These are phyloP conservation scores for Eurotiales sp. DNA, from an alignment of 2,329 filamentous ascomycete species.

Conservation along the genomic window DNA sequence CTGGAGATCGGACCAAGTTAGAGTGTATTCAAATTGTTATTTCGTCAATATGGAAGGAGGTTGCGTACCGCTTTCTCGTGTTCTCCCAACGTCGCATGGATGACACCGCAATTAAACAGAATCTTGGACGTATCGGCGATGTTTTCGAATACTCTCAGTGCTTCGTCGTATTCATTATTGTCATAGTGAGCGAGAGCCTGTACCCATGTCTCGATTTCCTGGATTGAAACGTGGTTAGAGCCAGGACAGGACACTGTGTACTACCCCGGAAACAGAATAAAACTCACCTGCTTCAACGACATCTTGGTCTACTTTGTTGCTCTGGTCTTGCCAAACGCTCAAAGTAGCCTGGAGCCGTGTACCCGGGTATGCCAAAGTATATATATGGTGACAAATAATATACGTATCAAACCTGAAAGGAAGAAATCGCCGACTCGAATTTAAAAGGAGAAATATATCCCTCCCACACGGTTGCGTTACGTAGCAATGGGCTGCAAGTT, in stretches of 20 bases:
- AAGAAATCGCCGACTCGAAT: background rate
- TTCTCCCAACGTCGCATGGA: constrained; percentile 92
- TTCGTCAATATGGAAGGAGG: constrained; percentile 12
- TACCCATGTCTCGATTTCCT: constrained; percentile 99
- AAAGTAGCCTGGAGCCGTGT: background rate
- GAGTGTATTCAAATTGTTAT: background rate
- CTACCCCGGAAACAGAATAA: background rate
- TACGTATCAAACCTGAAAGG: background rate
- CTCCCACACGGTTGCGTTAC: background rate
- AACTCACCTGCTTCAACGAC: constrained; percentile 59
- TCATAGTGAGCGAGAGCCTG: constrained; percentile 87
- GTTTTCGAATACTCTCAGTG: constrained; percentile 74
- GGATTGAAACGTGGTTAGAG: background rate
- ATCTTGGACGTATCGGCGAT: constrained; percentile 98
- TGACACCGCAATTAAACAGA: constrained; percentile 96
- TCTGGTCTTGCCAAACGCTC: background rate
- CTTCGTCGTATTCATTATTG: constrained; percentile 93
- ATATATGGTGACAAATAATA: too few relatives aligned
- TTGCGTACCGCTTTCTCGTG: constrained; percentile 92
- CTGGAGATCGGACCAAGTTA: constrained; percentile 43
- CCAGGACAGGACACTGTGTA: background rate
- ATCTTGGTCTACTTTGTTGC: constrained; percentile 31
- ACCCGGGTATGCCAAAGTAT: too few relatives aligned
- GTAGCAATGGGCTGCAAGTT: background rate
- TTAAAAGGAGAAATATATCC: background rate